These are phyloP conservation scores for Capronia americana DNA, from an alignment of 2,329 filamentous ascomycete species.

Conservation along the genomic window DNA sequence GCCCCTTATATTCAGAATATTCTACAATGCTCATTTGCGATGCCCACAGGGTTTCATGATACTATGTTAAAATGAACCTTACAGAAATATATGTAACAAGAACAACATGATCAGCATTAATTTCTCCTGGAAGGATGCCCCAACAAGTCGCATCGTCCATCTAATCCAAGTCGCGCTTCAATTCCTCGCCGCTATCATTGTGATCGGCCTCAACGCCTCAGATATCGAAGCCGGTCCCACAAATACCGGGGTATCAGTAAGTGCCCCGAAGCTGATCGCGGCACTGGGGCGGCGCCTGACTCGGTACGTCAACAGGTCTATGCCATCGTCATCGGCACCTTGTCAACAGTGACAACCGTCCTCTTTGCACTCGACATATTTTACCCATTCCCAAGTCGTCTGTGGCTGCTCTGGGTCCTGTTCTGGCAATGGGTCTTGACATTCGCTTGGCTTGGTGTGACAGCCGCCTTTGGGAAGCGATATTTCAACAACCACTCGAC, in stretches of 20 bases:
- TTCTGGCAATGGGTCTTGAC: constrained; percentile 22
- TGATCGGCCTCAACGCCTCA: constrained; percentile 19
- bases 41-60: background rate
- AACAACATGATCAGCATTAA: constrained; percentile 13
- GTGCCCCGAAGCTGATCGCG: background rate
- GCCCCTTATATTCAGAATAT: background rate
- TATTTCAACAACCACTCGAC: constrained; percentile 11
- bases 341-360: constrained; percentile 14
- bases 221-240: constrained; percentile 7
- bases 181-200: constrained; percentile 11
- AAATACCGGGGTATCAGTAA: constrained; percentile 13
- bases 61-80: background rate
- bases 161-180: constrained; percentile 10
- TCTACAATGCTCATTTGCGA: background rate
- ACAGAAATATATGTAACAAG: background rate
- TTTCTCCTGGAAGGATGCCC: constrained; percentile 7
- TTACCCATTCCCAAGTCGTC: constrained; percentile 15
- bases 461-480: constrained; percentile 5
- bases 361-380: constrained; percentile 13
- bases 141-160: constrained; percentile 15
- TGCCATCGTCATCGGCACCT: constrained; percentile 12
- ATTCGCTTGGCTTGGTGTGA: constrained; percentile 17
- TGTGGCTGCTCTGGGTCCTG: constrained; percentile 17
- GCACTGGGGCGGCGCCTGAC: background rate
- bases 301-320: background rate